A percentile compares a stretch with the other conserved stretches of the same genome.
Conservation (phyloP, 1,139 yeast genomes). For the Scheffersomyces illinoinensis region DNA sequence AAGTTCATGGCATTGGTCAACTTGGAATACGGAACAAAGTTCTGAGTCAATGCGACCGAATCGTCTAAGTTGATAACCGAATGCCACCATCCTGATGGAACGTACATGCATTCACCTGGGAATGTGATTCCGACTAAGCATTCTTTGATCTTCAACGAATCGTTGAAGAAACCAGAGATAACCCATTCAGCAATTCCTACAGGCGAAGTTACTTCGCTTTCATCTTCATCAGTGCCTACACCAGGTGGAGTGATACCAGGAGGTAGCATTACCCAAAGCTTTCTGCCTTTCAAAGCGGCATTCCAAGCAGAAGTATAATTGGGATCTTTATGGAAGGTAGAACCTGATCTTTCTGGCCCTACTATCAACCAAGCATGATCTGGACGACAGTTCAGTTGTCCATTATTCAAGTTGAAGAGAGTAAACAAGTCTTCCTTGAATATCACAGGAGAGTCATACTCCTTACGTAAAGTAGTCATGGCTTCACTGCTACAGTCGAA, state of each 20-base stretch:
- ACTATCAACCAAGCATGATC: slow-evolving; percentile 89
- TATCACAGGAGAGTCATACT: slow-evolving; percentile 55
- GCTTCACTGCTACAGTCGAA: slow-evolving; percentile 78
- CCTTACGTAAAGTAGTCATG: slow-evolving; percentile 54
- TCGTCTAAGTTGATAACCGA: slow-evolving; percentile 80
- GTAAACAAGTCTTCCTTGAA: slow-evolving; percentile 55
- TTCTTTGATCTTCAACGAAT: slow-evolving; percentile 44
- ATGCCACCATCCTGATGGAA: slow-evolving; percentile 98
- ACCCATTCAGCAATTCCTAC: slow-evolving; percentile 93
- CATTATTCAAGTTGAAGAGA: slow-evolving; percentile 39
- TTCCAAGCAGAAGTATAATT: slow-evolving; percentile 93
- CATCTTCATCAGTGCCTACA: slow-evolving; percentile 71
- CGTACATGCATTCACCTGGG: slow-evolving; percentile 84
- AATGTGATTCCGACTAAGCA: slow-evolving; percentile 72
- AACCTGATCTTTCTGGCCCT: slow-evolving; percentile 81
- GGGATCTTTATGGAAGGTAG: slow-evolving; percentile 92
- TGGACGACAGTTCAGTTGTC: slow-evolving; percentile 57
- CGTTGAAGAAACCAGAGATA: slow-evolving; percentile 75
- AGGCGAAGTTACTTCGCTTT: slow-evolving; percentile 90
- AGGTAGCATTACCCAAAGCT: slow-evolving; percentile 89
- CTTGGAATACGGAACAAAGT: slow-evolving; percentile 71
- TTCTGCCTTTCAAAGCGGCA: slow-evolving; percentile 69
- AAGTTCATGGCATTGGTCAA: slow-evolving; percentile 64
- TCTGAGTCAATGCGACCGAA: slow-evolving; percentile 80
- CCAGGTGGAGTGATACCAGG: slow-evolving; percentile 82